phyloP scores from a whole-genome alignment of 805 yeast species.

The Saitoella complicata region DNA sequence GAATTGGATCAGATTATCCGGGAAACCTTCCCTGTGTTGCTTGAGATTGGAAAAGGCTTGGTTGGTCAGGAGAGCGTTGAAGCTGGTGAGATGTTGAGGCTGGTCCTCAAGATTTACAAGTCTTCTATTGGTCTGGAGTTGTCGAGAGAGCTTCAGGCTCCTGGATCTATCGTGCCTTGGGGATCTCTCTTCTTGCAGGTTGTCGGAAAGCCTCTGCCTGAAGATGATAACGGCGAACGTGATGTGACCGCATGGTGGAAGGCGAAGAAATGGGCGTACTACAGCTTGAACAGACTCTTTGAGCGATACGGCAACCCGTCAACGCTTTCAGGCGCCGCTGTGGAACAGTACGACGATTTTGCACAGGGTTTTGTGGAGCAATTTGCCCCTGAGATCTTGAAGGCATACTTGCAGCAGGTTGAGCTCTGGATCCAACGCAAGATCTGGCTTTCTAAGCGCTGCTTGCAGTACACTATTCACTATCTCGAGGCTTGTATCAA shows the following conservation, averaged over 20 bases:
- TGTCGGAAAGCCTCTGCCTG: constrained; percentile 44
- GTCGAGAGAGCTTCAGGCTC: constrained; percentile 45
- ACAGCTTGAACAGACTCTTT: constrained; percentile 56
- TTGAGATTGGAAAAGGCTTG: constrained; percentile 46
- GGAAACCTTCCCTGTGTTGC: constrained; percentile 47
- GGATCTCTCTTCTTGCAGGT: constrained; percentile 58
- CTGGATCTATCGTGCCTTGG: constrained; percentile 45
- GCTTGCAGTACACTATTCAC: constrained; percentile 21
- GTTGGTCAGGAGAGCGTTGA: constrained; percentile 26
- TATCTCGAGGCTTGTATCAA: constrained; percentile 48
- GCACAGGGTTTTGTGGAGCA: constrained; percentile 35
- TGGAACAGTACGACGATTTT: constrained; percentile 38
- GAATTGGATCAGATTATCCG: constrained; percentile 38
- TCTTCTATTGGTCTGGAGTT: constrained; percentile 49
- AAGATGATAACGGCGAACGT: constrained; percentile 36
- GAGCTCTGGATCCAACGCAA: constrained; percentile 53
- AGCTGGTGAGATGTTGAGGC: constrained; percentile 59
- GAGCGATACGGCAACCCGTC: constrained; percentile 15
- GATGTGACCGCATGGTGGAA: constrained; percentile 47
- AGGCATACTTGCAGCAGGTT: constrained; percentile 46
- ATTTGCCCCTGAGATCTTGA: constrained; percentile 59
- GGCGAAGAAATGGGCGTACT: constrained; percentile 78
- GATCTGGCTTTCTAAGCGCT: constrained; percentile 37
- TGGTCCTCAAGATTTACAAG: constrained; percentile 61
- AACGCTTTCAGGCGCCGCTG: constrained; percentile 22